Evolutionary conservation across 2,329 filamentous ascomycete species (phyloP), one percentile per base, ranked within the genome.

Genomic region (Leptosphaerulina australis): DNA sequence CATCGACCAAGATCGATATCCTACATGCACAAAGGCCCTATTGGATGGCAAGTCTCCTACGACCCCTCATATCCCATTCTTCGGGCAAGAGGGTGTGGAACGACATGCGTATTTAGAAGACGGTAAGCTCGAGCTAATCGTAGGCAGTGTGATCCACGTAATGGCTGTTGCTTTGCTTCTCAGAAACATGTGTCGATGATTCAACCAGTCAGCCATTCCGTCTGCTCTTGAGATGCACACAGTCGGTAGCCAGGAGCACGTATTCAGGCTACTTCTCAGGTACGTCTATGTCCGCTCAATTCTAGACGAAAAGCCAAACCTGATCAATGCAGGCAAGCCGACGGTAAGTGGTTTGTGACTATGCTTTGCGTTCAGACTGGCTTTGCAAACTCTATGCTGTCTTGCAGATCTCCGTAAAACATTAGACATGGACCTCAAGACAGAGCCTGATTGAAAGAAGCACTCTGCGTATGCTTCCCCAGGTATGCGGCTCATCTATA

Each of bases 331-430:
- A 8, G 30, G 26, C 31, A 15, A 1, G 30, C 41, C 8, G 12
- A 45, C 5, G 40, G 21, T 0, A 43, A 46, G 21, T 54, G 33
- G 40, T 40, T 54, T 14, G 45, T 34, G 28, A 50, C 46, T 3
- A 38, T 37, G 2, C 14, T 49, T 4, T 40, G 45, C 10, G 33
- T 53, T 2, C 39, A 45, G 22, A 26, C 50, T 5, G 28, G 50
- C 28, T 53, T 53, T 11, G 44, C 21, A 5, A 21, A 26, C 6
- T 34, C 25, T 3, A 31, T 29, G 31, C 15, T 55, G 28, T 15
- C 10, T 29, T 55, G 28, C 47, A 44, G 26, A 15, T 55, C 18
- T 48, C 52, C 1, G 25, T 28, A 11, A 14, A 8, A 3, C n/a
- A n/a, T n/a, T n/a, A n/a, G n/a, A n/a, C n/a, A n/a, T n/a, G n/a